These are phyloP conservation scores for Pyrenophora graminea DNA, from an alignment of 2,329 filamentous ascomycete genomes.

Conservation along the genomic window DNA sequence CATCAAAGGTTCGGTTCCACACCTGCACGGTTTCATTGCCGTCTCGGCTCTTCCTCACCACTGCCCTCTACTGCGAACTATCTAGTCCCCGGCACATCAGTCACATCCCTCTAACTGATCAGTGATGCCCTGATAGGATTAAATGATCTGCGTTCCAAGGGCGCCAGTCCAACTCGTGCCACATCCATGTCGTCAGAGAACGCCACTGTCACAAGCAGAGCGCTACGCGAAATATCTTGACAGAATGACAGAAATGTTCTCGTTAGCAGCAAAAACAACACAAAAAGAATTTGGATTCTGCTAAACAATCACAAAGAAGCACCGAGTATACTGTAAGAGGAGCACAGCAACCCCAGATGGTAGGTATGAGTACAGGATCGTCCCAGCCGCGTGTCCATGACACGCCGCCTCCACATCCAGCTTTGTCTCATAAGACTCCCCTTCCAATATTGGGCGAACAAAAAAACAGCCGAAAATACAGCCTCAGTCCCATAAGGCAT, in stretches of 20 bases:
- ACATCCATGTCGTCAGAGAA: neutral
- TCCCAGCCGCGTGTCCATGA: neutral
- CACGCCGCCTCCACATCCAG: neutral
- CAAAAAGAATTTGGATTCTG: too few relatives aligned
- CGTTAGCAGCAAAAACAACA: too few relatives aligned
- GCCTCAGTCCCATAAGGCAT: conserved; percentile 13
- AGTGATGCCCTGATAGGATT: too few relatives aligned
- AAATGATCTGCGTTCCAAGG: too few relatives aligned
- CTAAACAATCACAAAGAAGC: neutral
- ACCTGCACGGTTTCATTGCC: conserved; percentile 24
- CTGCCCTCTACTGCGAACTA: conserved; percentile 11
- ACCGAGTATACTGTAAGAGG: neutral
- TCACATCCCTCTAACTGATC: too few relatives aligned
- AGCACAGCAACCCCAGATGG: neutral
- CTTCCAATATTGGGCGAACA: conserved; percentile 1
- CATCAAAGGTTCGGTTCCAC: conserved; percentile 14
- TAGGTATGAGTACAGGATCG: neutral
- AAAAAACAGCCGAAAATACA: conserved; percentile 9
- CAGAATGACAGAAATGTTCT: too few relatives aligned
- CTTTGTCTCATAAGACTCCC: conserved; percentile 10
- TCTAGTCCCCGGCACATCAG: neutral
- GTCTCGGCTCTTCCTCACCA: conserved; percentile 20
- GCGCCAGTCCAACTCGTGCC: neutral
- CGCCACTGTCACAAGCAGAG: neutral
- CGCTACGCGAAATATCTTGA: too few relatives aligned